Conservation (phyloP, 1,284 basidiomycete species). For the Thelephora terrestris region DNA sequence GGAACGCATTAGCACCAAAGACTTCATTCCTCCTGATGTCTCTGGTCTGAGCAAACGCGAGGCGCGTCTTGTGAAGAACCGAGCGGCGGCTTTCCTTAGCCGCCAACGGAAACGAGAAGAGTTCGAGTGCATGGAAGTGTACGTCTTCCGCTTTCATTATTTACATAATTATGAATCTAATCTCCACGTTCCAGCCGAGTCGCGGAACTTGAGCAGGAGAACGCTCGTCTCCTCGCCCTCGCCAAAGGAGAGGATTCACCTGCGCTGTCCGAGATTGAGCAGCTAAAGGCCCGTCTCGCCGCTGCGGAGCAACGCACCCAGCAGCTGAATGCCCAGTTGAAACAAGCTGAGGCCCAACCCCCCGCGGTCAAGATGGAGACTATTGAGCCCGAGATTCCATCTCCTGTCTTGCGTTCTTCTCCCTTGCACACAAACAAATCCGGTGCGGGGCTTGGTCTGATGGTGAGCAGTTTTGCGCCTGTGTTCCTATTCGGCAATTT, state of each 20-base stretch:
- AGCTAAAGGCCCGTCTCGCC: conserved; percentile 52
- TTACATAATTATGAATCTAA: conserved; percentile 4
- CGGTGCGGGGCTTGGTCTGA: conserved; percentile 55
- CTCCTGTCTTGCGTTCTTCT: conserved; percentile 29
- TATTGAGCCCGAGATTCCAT: conserved; percentile 33
- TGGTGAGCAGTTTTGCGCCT: conserved; percentile 36
- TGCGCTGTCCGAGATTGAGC: conserved; percentile 47
- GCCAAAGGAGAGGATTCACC: conserved; percentile 29
- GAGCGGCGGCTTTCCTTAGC: conserved; percentile 83
- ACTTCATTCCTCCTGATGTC: conserved; percentile 83
- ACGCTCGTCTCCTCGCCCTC: conserved; percentile 52
- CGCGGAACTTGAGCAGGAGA: conserved; percentile 69
- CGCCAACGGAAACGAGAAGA: conserved; percentile 87
- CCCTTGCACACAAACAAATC: conserved; percentile 37
- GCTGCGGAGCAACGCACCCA: conserved; percentile 56
- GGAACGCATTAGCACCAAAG: conserved; percentile 65
- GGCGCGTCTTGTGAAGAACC: conserved; percentile 84
- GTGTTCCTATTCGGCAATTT: conserved; percentile 1
- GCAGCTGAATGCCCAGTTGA: conserved; percentile 50
- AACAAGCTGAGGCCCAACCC: conserved; percentile 18
- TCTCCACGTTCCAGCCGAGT: conserved; percentile 41
- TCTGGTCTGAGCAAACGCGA: conserved; percentile 82
- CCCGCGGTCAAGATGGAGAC: conserved; percentile 44
- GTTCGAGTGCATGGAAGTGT: conserved; percentile 85
- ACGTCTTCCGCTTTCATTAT: conserved; percentile 26